A percentile compares a stretch with the other conserved stretches of the same genome.
Conservation (phyloP, 768 basidiomycete genomes). For the Lentinula sp. region DNA sequence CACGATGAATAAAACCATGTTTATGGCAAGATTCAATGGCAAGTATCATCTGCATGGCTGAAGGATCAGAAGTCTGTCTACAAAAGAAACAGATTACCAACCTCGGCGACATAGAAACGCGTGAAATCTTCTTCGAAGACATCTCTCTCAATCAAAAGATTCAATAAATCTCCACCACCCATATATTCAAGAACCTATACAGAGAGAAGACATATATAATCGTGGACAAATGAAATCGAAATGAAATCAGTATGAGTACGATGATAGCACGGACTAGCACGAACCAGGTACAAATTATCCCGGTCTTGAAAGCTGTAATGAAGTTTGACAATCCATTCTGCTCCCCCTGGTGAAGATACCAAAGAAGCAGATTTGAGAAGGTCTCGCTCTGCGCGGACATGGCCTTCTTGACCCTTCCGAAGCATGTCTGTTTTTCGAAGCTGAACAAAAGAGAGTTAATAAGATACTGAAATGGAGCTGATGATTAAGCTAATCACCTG, state of each 20-base stretch:
- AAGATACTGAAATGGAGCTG: conserved; percentile 6
- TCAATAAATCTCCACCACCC: conserved; percentile 95
- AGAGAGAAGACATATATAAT: conserved; percentile 7
- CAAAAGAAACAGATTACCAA: conserved; percentile 24
- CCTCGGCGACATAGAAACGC: conserved; percentile 93
- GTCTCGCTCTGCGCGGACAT: conserved; percentile 93
- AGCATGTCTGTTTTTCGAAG: conserved; percentile 89
- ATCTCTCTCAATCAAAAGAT: conserved; percentile 89
- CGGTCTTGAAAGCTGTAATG: conserved; percentile 94
- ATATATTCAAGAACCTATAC: conserved; percentile 85
- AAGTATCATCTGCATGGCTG: conserved; percentile 73
- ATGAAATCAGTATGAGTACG: conserved; percentile 39
- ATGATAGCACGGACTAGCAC: conserved; percentile 7
- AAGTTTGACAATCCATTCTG: conserved; percentile 92
- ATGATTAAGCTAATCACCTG: conserved; percentile 48
- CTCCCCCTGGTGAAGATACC: conserved; percentile 64
- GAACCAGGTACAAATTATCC: conserved; percentile 90
- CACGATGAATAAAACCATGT: conserved; percentile 95
- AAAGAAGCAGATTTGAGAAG: conserved; percentile 86
- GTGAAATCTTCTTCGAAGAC: conserved; percentile 89
- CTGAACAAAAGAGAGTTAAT: conserved; percentile 30
- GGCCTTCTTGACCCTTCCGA: conserved; percentile 94
- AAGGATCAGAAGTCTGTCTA: conserved; percentile 8
- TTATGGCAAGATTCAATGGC: conserved; percentile 91
- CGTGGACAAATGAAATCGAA: conserved; percentile 45